phyloP scores from a whole-genome alignment of 2,329 filamentous ascomycete species.

The Lizonia empirigonia region DNA sequence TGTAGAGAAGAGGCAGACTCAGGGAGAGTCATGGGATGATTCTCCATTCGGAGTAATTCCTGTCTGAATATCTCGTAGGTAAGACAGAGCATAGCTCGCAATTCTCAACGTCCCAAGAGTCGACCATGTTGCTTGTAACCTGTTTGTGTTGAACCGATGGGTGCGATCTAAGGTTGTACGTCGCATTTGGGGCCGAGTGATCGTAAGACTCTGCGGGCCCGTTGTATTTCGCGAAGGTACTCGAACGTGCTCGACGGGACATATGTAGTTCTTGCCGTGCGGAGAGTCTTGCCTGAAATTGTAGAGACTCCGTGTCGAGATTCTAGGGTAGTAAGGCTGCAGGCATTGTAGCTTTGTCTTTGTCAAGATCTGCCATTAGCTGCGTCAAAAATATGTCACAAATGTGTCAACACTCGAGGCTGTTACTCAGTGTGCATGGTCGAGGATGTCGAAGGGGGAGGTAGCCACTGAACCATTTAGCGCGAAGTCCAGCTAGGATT shows the following conservation, averaged over 20 bases:
- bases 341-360: neutral
- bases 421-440: neutral
- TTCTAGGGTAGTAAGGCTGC: neutral
- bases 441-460: neutral
- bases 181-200: neutral
- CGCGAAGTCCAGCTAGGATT: neutral
- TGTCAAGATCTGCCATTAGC: neutral
- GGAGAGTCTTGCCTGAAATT: no score
- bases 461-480: neutral
- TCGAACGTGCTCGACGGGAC: neutral
- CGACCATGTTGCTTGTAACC: neutral
- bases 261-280: neutral
- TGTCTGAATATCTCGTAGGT: no score
- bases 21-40: no score
- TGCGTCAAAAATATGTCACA: neutral
- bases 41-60: no score
- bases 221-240: neutral
- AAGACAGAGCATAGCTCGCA: no score
- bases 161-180: neutral
- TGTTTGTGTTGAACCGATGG: neutral
- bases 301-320: neutral
- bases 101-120: neutral
- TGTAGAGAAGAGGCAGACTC: no score
- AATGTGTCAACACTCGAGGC: neutral
- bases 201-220: neutral